Conservation (phyloP, 805 yeast genomes). For the Priceomyces medius region DNA sequence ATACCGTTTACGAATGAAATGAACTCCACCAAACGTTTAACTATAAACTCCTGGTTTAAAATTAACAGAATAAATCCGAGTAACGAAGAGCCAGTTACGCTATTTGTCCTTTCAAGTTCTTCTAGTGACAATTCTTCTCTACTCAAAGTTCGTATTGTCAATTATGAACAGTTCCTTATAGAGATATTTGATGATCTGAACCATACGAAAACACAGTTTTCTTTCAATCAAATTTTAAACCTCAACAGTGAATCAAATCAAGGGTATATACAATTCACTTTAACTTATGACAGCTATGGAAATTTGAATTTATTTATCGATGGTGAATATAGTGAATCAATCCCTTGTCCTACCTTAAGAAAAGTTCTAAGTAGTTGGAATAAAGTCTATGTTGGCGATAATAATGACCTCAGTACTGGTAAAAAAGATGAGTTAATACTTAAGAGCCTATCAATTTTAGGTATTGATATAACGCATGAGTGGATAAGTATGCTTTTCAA, state of each 20-base stretch:
- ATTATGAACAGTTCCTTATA: conserved; percentile 30
- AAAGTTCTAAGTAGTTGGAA: conserved; percentile 32
- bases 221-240: conserved; percentile 32
- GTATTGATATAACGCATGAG: conserved; percentile 37
- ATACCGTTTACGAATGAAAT: conserved; percentile 20
- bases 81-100: conserved; percentile 14
- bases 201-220: conserved; percentile 27
- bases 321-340: conserved; percentile 48
- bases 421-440: conserved; percentile 29
- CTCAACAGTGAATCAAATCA: conserved; percentile 10
- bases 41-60: conserved; percentile 44
- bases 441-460: conserved; percentile 40
- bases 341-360: conserved; percentile 35
- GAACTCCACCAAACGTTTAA: conserved; percentile 23
- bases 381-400: conserved; percentile 35
- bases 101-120: conserved; percentile 30
- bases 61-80: conserved; percentile 16
- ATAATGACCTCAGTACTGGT: conserved; percentile 4
- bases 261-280: conserved; percentile 30
- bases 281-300: conserved; percentile 36
- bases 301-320: conserved; percentile 48
- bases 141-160: conserved; percentile 27
- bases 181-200: conserved; percentile 24
- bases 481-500: conserved; percentile 52
- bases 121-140: conserved; percentile 18